Percentiles rank a stretch among this genome's conserved stretches.
These are phyloP conservation scores for Xylogone sp. DNA, from an alignment of 2,329 filamentous ascomycete genomes.

Conservation along the genomic window DNA sequence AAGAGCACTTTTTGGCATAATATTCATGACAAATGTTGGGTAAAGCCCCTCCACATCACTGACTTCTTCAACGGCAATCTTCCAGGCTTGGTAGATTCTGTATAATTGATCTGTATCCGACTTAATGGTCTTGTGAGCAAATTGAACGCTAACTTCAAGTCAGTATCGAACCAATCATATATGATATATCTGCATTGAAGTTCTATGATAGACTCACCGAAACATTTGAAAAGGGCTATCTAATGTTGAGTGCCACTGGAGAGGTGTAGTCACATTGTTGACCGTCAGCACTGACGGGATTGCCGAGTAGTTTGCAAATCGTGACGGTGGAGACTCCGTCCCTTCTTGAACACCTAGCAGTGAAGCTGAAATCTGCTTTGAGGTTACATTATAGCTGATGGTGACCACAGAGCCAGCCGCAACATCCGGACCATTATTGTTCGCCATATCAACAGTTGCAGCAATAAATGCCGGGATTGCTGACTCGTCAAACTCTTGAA, in stretches of 20 bases:
- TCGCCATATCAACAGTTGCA: constrained; percentile 7
- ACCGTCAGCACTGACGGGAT: constrained; percentile 2
- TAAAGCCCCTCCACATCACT: not conserved
- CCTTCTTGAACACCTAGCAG: constrained; percentile 13
- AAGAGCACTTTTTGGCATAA: not conserved
- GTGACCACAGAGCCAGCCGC: constrained; percentile 9
- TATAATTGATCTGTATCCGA: not conserved
- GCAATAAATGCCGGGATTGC: constrained; percentile 7
- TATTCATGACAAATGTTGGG: not conserved
- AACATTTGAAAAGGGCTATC: constrained; percentile 13
- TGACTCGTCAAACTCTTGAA: constrained; percentile 7
- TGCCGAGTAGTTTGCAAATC: constrained; percentile 12
- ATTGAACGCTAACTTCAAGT: not conserved
- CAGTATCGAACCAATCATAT: not conserved
- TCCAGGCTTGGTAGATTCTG: not conserved
- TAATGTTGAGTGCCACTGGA: constrained; percentile 4
- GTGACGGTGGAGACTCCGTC: constrained; percentile 6
- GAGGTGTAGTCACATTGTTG: constrained; percentile 6
- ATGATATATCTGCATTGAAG: not conserved
- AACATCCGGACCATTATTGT: constrained; percentile 1
- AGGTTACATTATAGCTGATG: constrained; percentile 8
- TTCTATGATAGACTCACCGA: constrained; percentile 5
- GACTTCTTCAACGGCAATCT: not conserved
- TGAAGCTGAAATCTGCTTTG: not conserved
- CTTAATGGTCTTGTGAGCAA: not conserved